Evolutionary conservation across 768 basidiomycete species (phyloP), one percentile per base, ranked within the genome.

Genomic region (Daedaleopsis nitida): DNA sequence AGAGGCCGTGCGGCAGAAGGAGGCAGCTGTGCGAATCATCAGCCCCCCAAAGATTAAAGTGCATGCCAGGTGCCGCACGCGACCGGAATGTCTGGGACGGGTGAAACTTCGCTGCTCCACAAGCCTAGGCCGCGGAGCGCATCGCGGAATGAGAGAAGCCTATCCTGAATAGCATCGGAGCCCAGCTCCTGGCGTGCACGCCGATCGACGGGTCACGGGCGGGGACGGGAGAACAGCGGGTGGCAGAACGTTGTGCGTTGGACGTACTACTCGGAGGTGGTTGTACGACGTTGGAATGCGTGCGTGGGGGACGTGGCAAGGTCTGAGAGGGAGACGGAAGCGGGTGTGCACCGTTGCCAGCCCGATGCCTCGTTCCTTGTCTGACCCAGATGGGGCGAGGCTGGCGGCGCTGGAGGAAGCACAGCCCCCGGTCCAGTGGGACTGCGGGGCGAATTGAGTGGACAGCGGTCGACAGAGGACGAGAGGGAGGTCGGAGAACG

Each of bases 301-400:
- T 39, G 48, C 38, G 23, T 27, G 21, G 1, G 35, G 2, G 7
- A 14, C 37, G 50, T 42, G 32, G 51, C 21, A 17, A 34, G 48
- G 52, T 32, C 32, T 12, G 7, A 21, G 21, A 24, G 19, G 23
- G 23, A 24, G 14, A 12, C 34, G 9, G 17, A 17, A 44, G 23
- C 52, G 57, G 39, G 27, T 16, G 23, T 42, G 42, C 51, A 52
- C 42, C 32, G 42, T 19, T 39, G 39, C 56, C 56, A 37, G 45
- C 35, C 52, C 43, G 34, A 27, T 43, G 57, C 61, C 61, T 62
- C 61, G 52, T 54, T 58, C 47, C 49, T 12, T 58, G 56, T 58
- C 44, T 50, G 24, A 56, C 35, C 60, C 60, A 43, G 42, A 61
- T 52, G 48, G 43, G 42, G 55, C 49, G 34, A 47, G 45, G 45